Evolutionary conservation across 441 rosid genomes (phyloP).

Genomic region (Adansonia gregorii): DNA sequence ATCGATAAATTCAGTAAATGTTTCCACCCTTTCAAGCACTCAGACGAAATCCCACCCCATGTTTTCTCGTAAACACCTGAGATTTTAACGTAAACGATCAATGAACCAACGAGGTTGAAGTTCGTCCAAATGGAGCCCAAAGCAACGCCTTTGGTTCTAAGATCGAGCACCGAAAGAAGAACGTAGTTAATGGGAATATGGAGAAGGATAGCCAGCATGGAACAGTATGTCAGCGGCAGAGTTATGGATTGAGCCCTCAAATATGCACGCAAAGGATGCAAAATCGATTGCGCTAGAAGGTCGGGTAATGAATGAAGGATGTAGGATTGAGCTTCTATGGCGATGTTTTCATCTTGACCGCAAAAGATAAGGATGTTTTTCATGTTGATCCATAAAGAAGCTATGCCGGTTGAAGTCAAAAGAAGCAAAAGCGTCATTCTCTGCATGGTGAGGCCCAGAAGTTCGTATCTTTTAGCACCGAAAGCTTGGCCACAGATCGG

Average conservation of each 20-base stretch:
- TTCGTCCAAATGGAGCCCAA: constrained; percentile 69
- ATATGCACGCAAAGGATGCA: constrained; percentile 82
- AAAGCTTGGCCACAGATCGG: constrained; percentile 95
- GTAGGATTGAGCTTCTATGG: constrained; percentile 65
- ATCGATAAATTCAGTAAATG: constrained; percentile 57
- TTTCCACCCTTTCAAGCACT: constrained; percentile 68
- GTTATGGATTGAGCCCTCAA: constrained; percentile 80
- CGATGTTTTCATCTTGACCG: constrained; percentile 69
- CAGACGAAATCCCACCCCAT: constrained; percentile 60
- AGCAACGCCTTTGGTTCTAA: constrained; percentile 83
- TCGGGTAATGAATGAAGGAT: constrained; percentile 76
- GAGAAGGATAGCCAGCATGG: constrained; percentile 59
- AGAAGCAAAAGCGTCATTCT: constrained; percentile 68
- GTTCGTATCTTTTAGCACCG: constrained; percentile 74
- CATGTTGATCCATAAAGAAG: constrained; percentile 77
- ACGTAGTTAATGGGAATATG: constrained; percentile 74
- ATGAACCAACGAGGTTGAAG: constrained; percentile 61
- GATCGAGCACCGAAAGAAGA: constrained; percentile 55
- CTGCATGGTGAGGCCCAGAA: constrained; percentile 74
- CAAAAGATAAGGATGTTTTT: constrained; percentile 60
- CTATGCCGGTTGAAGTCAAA: constrained; percentile 58
- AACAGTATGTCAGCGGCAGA: constrained; percentile 72
- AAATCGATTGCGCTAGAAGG: constrained; percentile 61
- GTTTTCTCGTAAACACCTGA: constrained; percentile 62
- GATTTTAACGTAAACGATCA: constrained; percentile 56